phyloP scores from a whole-genome alignment of 768 basidiomycete species.

The Hericium alpestre region DNA sequence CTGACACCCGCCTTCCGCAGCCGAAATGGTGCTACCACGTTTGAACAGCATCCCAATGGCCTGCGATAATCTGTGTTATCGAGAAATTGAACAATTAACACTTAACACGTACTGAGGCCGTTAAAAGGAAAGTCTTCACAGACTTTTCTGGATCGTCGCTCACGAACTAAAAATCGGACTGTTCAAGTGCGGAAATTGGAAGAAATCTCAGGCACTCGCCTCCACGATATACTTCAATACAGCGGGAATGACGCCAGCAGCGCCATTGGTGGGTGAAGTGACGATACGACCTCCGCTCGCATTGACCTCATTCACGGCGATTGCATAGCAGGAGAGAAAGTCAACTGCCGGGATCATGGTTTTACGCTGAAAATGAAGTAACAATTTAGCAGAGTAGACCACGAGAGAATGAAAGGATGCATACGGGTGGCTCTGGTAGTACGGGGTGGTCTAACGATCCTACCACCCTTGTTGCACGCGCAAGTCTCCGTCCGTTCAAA shows the following conservation, averaged over 20 bases:
- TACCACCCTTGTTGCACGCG: slow-evolving; percentile 37
- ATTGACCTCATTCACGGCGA: slow-evolving; percentile 92
- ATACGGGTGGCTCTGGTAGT: slow-evolving; percentile 71
- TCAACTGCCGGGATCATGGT: slow-evolving; percentile 90
- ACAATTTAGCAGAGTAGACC: background rate
- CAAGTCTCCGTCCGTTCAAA: background rate
- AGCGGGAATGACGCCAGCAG: slow-evolving; percentile 87
- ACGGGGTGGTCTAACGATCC: slow-evolving; percentile 76
- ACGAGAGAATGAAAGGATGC: slow-evolving; percentile 18
- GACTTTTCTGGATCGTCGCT: slow-evolving; percentile 86
- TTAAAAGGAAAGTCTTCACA: slow-evolving; percentile 80
- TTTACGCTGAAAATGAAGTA: slow-evolving; percentile 41
- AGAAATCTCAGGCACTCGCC: slow-evolving; percentile 25
- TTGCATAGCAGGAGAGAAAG: slow-evolving; percentile 88
- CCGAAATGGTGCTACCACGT: slow-evolving; percentile 91
- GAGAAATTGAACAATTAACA: background rate
- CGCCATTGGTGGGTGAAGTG: slow-evolving; percentile 89
- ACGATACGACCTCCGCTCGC: slow-evolving; percentile 90
- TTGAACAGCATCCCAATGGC: slow-evolving; percentile 95
- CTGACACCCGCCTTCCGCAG: slow-evolving; percentile 92
- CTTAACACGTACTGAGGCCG: slow-evolving; percentile 59
- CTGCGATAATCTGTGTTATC: slow-evolving; percentile 24
- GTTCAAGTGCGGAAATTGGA: background rate
- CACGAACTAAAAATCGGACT: slow-evolving; percentile 48
- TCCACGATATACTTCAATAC: slow-evolving; percentile 85